Evolutionary conservation across 768 basidiomycete genomes (phyloP), one percentile per base, ranked within the genome.

Genomic region (Crucibulum laeve): DNA sequence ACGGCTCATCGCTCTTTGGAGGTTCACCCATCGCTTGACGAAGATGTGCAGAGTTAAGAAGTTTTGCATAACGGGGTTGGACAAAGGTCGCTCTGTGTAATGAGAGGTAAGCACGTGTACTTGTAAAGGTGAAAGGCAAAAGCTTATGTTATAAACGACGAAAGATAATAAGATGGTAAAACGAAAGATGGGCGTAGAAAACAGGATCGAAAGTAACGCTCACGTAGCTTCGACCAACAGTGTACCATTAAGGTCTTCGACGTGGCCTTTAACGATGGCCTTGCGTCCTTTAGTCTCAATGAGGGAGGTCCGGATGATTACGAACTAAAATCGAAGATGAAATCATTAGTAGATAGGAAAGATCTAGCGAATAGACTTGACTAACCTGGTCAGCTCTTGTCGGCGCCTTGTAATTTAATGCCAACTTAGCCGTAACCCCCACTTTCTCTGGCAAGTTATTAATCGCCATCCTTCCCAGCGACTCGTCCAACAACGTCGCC

Each of bases 401-500:
- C 0, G 95, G 94, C 1, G 90, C 86, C 40, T 77, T 80, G 65
- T 93, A 98, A 53, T 83, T 81, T 38, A 97, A 61, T 3, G 73
- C 73, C 34, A 98, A 70, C 33, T 78, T 87, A 1, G 94, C 95
- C 0, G 95, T 98, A 10, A 97, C 94, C 11, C 91, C 95, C 33
- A 97, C 82, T 56, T 87, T 84, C 17, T 88, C 84, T 0, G 92
- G 91, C 0, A 98, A 67, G 57, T 91, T 90, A 38, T 75, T 71
- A 32, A 94, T 76, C 7, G 95, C 92, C 91, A 80, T 86, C 47
- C 95, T 69, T 43, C 83, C 84, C 33, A 96, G 57, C 13, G 73
- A 70, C 70, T 98, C 95, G 50, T 98, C 95, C 43, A 96, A 60
- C n/a, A 97, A 62, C 2, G 92, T 96, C 30, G 92, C 91, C 17